Percentiles rank a stretch among this genome's conserved stretches.
Conservation (phyloP, 345 rosid genomes). For the Geranium rotundifolium region DNA sequence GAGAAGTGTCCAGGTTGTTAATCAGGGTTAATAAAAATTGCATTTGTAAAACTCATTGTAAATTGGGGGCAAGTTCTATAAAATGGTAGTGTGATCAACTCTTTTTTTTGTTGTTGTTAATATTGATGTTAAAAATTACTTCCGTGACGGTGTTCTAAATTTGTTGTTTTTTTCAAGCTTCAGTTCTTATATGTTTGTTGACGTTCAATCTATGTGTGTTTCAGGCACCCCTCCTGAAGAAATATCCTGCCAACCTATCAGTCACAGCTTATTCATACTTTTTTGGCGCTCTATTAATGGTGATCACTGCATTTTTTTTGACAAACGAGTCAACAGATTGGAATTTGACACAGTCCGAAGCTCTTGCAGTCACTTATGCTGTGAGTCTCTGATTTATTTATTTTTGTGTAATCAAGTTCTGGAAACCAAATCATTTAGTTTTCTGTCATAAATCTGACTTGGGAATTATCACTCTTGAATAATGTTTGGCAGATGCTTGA, state of each 20-base stretch:
- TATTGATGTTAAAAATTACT: neutral
- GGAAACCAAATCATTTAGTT: neutral
- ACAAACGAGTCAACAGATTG: slow-evolving; percentile 65
- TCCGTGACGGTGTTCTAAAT: neutral
- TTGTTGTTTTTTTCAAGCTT: neutral
- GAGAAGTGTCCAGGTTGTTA: neutral
- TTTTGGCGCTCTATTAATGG: slow-evolving; percentile 73
- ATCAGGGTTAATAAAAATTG: neutral
- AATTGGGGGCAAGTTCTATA: neutral
- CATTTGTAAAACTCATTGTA: neutral
- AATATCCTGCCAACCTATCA: slow-evolving; percentile 79
- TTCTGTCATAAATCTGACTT: neutral
- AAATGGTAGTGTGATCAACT: neutral
- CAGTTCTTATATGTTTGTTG: neutral
- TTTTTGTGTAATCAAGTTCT: neutral
- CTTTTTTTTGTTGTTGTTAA: neutral
- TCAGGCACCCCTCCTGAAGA: slow-evolving; percentile 71
- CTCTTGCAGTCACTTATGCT: slow-evolving; percentile 75
- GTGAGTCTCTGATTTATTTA: slow-evolving; percentile 38
- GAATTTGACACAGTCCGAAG: slow-evolving; percentile 69
- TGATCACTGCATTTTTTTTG: slow-evolving; percentile 47
- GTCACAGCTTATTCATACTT: slow-evolving; percentile 74
- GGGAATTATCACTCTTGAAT: neutral
- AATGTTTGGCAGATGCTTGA: neutral
- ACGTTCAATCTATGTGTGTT: slow-evolving; percentile 12